Percentiles rank a stretch among this genome's conserved stretches.
phyloP scores from a whole-genome alignment of 768 basidiomycete genomes.

The Mycena vulgaris region DNA sequence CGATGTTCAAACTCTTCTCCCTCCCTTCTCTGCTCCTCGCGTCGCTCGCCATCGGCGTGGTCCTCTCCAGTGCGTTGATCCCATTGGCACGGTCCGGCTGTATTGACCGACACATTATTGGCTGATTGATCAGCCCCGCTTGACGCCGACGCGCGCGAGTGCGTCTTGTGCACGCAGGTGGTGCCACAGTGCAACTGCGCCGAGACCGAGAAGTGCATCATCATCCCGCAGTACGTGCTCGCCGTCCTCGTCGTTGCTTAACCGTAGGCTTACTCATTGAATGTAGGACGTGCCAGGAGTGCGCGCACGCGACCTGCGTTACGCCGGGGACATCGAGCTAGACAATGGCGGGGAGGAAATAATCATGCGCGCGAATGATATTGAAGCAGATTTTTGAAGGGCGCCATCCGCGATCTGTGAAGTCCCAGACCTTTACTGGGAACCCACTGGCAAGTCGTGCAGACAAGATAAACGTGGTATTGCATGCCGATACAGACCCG shows the following conservation, averaged over 20 bases:
- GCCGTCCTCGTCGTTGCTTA: slow-evolving; percentile 6
- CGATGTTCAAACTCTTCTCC: slow-evolving; percentile 19
- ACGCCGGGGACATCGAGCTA: too few species aligned
- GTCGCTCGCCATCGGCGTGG: slow-evolving; percentile 25
- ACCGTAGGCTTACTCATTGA: slow-evolving; percentile 16
- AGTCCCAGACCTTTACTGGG: too few species aligned
- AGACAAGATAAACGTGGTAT: too few species aligned
- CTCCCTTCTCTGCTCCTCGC: slow-evolving; percentile 19
- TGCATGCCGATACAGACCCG: too few species aligned
- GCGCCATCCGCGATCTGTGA: too few species aligned
- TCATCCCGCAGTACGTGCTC: slow-evolving; percentile 25
- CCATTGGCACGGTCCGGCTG: neutral
- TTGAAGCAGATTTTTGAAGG: too few species aligned
- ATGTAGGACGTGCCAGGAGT: slow-evolving; percentile 22
- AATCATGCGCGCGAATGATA: too few species aligned
- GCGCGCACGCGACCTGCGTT: slow-evolving; percentile 25
- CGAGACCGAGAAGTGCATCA: slow-evolving; percentile 18
- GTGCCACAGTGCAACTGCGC: slow-evolving; percentile 18
- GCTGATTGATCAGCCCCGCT: slow-evolving; percentile 16
- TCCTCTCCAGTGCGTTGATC: slow-evolving; percentile 24
- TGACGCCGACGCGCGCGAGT: neutral
- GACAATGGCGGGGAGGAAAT: too few species aligned
- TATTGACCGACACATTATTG: slow-evolving; percentile 3
- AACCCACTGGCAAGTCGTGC: too few species aligned
- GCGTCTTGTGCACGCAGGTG: slow-evolving; percentile 18